Base-by-base conservation (phyloP, 805 yeast genomes). In the Cyberlindnera mrakii region DNA sequence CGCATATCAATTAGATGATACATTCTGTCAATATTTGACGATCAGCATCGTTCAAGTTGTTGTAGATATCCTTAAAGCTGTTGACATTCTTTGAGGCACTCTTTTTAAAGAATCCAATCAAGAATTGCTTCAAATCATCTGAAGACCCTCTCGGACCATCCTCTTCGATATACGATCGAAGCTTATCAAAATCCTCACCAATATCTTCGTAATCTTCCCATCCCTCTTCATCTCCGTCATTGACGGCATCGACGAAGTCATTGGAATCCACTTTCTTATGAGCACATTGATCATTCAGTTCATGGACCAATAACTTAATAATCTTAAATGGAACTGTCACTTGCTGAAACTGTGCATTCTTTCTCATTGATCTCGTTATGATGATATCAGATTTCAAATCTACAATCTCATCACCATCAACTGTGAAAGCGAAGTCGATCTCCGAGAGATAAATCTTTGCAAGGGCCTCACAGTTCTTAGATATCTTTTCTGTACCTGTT, bases 311-410 rank as follows among this genome's bases (percentile, higher is more conserved):
- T 18, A 90, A 64, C 54, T 83, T 84, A 37, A 88, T 58, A 18
- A 91, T 87, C 57, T 87, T 89, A 34, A 72, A 70, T 14, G 82
- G 75, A 0, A 87, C 85, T 0, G 90, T 69, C 2, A 89, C 70
- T 54, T 74, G 78, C 0, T 85, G 77, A 52, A 74, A 87, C 14
- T 63, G 62, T 52, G 76, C 80, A 30, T 41, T 45, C 34, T 42
- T 42, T 4, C 95, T 78, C 82, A 82, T 85, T 0, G 96, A 86
- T 56, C 98, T 75, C 0, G 98, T 91, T 4, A 87, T 66, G 30
- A 91, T 89, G n/a, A 77, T 52, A 43, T 79, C 84, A 0, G 75
- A 72, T 14, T 70, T 69, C 1, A 59, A 54, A 54, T 79, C 74
- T 3, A 85, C 80, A 25, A 84, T 64, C 30, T 80, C 64, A 47